Conservation (phyloP, 2,329 filamentous ascomycete genomes). For the Lecanicillium sp. region DNA sequence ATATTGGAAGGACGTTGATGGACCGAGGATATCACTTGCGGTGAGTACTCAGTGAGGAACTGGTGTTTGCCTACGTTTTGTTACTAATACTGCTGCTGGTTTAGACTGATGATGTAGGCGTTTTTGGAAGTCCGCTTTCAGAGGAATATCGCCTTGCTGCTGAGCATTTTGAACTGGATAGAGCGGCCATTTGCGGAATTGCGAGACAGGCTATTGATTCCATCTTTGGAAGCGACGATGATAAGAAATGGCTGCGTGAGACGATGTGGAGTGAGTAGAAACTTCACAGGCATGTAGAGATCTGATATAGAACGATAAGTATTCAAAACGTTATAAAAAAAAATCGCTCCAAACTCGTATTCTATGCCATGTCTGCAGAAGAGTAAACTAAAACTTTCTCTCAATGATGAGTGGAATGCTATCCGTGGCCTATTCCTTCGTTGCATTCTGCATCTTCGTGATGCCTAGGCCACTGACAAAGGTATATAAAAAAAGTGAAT, state of each 20-base stretch:
- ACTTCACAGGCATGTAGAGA: neutral
- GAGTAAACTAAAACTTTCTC: neutral
- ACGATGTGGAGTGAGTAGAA: conserved; percentile 38
- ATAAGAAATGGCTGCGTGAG: conserved; percentile 47
- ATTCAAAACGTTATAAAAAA: neutral
- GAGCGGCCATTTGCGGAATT: conserved; percentile 39
- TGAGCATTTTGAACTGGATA: conserved; percentile 54
- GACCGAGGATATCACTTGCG: conserved; percentile 55
- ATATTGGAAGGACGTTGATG: conserved; percentile 54
- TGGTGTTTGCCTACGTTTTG: neutral
- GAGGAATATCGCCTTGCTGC: conserved; percentile 70
- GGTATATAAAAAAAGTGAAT: neutral
- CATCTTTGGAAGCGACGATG: conserved; percentile 57
- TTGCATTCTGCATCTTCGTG: neutral
- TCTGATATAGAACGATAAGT: neutral
- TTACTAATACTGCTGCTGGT: neutral
- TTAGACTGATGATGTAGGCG: conserved; percentile 75
- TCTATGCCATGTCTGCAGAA: conserved; percentile 3
- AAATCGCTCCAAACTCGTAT: conserved; percentile 4
- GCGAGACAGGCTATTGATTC: conserved; percentile 52
- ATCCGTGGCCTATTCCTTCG: neutral
- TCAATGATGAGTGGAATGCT: conserved; percentile 7
- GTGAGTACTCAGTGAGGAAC: conserved; percentile 39
- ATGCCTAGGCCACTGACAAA: neutral
- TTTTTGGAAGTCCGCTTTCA: conserved; percentile 68